Conservation (phyloP, 176 grass and related monocot genomes). For the Avena sativa region DNA sequence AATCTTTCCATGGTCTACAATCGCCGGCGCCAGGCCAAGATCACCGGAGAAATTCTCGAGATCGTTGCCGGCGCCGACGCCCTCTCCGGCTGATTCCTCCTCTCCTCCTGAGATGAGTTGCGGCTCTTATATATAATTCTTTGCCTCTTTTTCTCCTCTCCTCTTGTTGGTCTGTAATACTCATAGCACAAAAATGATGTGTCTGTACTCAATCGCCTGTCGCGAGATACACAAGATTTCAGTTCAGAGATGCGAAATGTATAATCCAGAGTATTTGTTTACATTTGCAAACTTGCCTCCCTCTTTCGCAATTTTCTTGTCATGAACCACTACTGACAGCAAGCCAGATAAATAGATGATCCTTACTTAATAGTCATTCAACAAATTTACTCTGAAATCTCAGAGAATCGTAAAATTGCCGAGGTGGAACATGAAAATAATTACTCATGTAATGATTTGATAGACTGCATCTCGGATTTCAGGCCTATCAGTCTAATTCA, state of each 20-base stretch:
- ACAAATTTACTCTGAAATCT: no score
- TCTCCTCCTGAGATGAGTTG: neutral
- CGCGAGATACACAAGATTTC: conserved; percentile 46
- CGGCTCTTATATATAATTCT: conserved; percentile 51
- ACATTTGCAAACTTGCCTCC: neutral
- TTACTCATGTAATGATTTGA: no score
- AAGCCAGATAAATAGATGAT: neutral
- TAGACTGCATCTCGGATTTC: no score
- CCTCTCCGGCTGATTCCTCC: conserved; percentile 23
- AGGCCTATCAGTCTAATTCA: no score
- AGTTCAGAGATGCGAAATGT: conserved; percentile 54
- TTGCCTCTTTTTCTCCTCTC: conserved; percentile 11
- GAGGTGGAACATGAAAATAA: no score
- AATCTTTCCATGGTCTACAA: conserved; percentile 70
- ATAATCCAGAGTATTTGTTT: conserved; percentile 34
- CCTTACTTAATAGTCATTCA: no score
- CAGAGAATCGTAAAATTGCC: no score
- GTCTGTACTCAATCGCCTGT: conserved; percentile 16
- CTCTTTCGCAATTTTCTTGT: neutral
- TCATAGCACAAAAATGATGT: no score
- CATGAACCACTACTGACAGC: neutral
- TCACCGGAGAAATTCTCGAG: conserved; percentile 92
- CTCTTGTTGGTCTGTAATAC: neutral
- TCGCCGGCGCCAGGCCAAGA: conserved; percentile 81
- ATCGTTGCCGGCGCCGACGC: conserved; percentile 76